Evolutionary conservation across 495 filamentous ascomycete genomes (phyloP).

Genomic region (Penicillium bialowiezense): DNA sequence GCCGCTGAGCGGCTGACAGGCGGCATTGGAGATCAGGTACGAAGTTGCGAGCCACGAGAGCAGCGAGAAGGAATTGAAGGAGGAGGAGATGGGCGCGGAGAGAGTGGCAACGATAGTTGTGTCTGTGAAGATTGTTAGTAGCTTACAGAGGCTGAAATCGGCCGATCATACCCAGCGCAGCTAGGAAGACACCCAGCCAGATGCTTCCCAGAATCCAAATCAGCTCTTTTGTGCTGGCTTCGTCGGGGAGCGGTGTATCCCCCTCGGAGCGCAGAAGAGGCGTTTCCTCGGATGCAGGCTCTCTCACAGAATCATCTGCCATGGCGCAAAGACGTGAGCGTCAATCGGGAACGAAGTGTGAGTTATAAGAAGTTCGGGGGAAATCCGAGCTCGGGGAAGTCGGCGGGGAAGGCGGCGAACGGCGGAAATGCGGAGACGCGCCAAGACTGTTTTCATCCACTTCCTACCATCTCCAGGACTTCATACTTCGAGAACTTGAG

Average conservation of each 20-base stretch:
- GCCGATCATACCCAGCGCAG: constrained; percentile 63
- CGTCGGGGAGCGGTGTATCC: constrained; percentile 28
- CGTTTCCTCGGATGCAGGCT: constrained; percentile 37
- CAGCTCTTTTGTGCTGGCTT: constrained; percentile 42
- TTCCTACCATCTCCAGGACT: too few species aligned
- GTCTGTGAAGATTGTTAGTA: constrained; percentile 52
- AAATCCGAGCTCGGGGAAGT: constrained; percentile 4
- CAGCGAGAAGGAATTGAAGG: constrained; percentile 78
- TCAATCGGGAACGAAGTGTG: neutral
- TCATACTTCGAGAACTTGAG: too few species aligned
- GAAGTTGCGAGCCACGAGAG: constrained; percentile 89
- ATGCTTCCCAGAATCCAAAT: constrained; percentile 46
- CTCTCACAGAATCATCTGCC: constrained; percentile 15
- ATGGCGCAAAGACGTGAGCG: constrained; percentile 7
- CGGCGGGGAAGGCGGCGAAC: neutral
- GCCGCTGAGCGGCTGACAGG: constrained; percentile 80
- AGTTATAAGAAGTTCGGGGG: neutral
- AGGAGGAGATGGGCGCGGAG: constrained; percentile 78
- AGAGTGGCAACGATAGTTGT: constrained; percentile 83
- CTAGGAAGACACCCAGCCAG: constrained; percentile 81
- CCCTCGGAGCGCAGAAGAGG: constrained; percentile 30
- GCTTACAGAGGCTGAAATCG: too few species aligned
- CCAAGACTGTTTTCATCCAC: too few species aligned
- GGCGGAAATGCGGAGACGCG: constrained; percentile 1
- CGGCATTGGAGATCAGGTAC: constrained; percentile 88